Evolutionary conservation across 2,329 filamentous ascomycete species (phyloP).

Genomic region (Daldinia eschscholtzii): DNA sequence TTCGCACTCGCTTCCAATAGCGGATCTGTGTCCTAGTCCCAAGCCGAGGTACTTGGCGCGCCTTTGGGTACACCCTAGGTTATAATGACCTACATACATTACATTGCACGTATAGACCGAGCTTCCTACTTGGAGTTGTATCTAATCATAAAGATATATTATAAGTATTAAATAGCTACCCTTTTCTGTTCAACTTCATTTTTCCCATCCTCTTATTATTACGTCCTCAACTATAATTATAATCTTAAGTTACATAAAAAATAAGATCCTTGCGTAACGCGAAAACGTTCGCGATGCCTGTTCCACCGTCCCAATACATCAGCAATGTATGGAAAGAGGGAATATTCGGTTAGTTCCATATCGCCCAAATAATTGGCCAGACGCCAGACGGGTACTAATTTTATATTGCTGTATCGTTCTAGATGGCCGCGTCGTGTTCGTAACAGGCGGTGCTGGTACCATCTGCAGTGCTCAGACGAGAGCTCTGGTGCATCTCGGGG

Average conservation of each 20-base stretch:
- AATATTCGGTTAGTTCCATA: slow-evolving; percentile 77
- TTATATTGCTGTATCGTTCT: slow-evolving; percentile 8
- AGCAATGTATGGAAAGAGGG: slow-evolving; percentile 88
- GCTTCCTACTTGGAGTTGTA: slow-evolving; percentile 1
- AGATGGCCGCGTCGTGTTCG: slow-evolving; percentile 93
- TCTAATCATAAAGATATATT: not conserved
- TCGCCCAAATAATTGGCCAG: not conserved
- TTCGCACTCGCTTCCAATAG: slow-evolving; percentile 16
- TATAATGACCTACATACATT: not conserved
- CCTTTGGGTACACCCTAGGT: not conserved
- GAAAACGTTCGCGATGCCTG: slow-evolving; percentile 67
- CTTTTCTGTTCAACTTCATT: too few species aligned
- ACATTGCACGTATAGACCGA: not conserved
- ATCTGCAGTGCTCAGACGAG: slow-evolving; percentile 96
- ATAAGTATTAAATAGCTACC: too few species aligned
- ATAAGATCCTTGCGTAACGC: not conserved
- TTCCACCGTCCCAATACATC: slow-evolving; percentile 80
- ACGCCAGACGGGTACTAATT: slow-evolving; percentile 29
- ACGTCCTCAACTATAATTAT: not conserved
- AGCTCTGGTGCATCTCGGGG: slow-evolving; percentile 90
- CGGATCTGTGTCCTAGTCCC: not conserved
- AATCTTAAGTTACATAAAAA: not conserved
- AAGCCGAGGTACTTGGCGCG: slow-evolving; percentile 25
- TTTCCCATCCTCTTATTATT: not conserved
- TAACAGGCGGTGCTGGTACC: slow-evolving; percentile 91